Base-by-base conservation (phyloP, 2,329 filamentous ascomycete species). In the Ceratocystiopsis sp. region DNA sequence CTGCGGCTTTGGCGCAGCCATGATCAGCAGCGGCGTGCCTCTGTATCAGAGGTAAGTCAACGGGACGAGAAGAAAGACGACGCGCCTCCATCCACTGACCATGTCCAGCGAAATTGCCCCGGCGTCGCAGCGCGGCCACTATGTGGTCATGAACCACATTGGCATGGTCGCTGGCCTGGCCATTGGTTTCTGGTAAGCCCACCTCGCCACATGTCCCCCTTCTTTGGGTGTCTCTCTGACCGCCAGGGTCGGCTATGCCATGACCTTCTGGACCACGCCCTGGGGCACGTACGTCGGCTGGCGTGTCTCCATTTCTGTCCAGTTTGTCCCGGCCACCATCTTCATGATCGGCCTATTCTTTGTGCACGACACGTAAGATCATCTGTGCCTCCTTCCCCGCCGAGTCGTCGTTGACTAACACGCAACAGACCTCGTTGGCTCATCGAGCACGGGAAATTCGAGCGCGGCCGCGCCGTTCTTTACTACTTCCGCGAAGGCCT, bases 61-160 rank as follows among this genome's bases (percentile, higher is more conserved):
- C 10, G 9, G 19, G 19, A 21, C 25, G 10, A 8, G 25, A 29
- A 29, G 25, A 8, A 29, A 8, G 7, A 29, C 4, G 2, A 29
- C 5, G 10, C 25, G 9, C 2, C 25, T 29, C 25, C 2, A 29
- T 11, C 9, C 25, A 29, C 6, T 38, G 34, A 17, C 5, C 5
- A 38, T 12, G 14, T 18, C 7, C 34, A 73, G 70, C 51, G 71
- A 75, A 52, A 63, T 75, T 17, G 61, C 71, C 0, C 71, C 71
- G 0, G 68, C 71, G 0, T 61, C 59, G 13, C 60, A 72, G 45
- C 61, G 72, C 9, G 72, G 73, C 3, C 63, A 63, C 46, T 71
- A 70, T 45, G 71, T 76, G 1, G 69, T 74, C 11, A 62, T 75
- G 55, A 75, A 75, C 50, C 72, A 76, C 42, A 62, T 74, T 38